Conservation (phyloP, 1,139 yeast species). For the Nakaseomyces uthaithaninus region DNA sequence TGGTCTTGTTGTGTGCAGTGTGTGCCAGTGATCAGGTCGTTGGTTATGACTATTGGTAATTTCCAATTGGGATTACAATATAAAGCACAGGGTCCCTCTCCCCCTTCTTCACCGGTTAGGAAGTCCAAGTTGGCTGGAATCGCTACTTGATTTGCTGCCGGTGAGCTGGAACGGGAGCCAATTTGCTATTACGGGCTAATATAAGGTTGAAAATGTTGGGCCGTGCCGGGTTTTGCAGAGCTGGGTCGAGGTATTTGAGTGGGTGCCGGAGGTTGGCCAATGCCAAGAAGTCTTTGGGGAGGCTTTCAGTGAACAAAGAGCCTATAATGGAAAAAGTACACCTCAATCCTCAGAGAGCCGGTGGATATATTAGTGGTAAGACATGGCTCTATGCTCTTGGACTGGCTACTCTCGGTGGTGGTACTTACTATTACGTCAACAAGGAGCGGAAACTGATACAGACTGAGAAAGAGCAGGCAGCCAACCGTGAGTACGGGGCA, state of each 20-base stretch:
- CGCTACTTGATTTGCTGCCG: too few species aligned
- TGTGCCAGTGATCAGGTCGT: too few species aligned
- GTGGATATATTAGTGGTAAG: constrained; percentile 5
- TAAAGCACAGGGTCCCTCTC: too few species aligned
- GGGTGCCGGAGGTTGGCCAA: neutral
- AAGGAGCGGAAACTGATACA: constrained; percentile 34
- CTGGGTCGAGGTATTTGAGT: neutral
- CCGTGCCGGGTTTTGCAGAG: neutral
- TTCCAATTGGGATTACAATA: too few species aligned
- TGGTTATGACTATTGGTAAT: too few species aligned
- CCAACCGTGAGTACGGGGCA: constrained; percentile 81
- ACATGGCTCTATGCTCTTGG: constrained; percentile 12
- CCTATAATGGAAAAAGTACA: neutral
- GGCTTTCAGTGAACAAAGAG: neutral
- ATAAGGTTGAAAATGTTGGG: neutral
- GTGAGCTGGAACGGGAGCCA: too few species aligned
- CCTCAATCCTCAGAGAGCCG: neutral
- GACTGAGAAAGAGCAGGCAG: constrained; percentile 69
- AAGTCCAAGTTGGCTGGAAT: too few species aligned
- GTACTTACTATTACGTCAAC: constrained; percentile 11
- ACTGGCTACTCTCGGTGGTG: constrained; percentile 8
- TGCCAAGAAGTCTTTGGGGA: constrained; percentile 3
- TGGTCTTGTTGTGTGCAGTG: too few species aligned
- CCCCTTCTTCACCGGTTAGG: too few species aligned
- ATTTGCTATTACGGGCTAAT: neutral